Conservation (phyloP, 768 basidiomycete genomes). For the Phaeotremella skinneri region DNA sequence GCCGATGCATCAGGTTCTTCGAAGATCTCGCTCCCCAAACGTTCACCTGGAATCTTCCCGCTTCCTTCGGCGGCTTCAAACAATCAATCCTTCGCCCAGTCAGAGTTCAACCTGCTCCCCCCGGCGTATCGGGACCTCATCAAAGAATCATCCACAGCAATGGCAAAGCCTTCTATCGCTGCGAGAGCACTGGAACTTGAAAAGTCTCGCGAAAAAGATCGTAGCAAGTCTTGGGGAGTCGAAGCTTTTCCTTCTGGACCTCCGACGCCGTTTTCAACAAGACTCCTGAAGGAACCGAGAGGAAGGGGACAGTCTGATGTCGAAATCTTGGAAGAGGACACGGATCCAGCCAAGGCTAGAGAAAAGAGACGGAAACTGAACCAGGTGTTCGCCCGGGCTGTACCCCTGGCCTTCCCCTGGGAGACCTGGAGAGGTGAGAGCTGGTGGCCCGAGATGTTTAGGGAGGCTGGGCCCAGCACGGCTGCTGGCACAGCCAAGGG, state of each 20-base stretch:
- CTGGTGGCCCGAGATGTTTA: constrained; percentile 46
- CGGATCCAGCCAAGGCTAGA: neutral
- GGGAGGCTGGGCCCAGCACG: constrained; percentile 3
- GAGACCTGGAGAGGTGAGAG: constrained; percentile 47
- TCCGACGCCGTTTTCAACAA: constrained; percentile 3
- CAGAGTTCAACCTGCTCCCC: constrained; percentile 26
- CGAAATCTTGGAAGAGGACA: neutral
- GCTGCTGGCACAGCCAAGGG: constrained; percentile 16
- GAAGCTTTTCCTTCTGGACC: constrained; percentile 12
- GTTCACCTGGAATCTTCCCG: too few species aligned
- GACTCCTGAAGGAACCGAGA: neutral
- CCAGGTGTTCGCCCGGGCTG: neutral
- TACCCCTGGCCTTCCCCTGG: constrained; percentile 28
- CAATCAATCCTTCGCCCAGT: constrained; percentile 11
- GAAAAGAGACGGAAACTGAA: constrained; percentile 9
- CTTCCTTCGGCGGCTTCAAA: neutral
- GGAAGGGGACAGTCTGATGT: neutral
- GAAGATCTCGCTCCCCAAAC: too few species aligned
- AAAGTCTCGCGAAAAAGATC: constrained; percentile 1
- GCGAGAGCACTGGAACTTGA: neutral
- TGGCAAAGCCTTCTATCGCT: constrained; percentile 18
- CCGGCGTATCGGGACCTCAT: constrained; percentile 26
- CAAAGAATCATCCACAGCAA: constrained; percentile 8
- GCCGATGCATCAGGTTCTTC: too few species aligned
- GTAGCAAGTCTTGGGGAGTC: neutral